phyloP scores from a whole-genome alignment of 2,329 filamentous ascomycete species.

The Colletotrichum melonis region DNA sequence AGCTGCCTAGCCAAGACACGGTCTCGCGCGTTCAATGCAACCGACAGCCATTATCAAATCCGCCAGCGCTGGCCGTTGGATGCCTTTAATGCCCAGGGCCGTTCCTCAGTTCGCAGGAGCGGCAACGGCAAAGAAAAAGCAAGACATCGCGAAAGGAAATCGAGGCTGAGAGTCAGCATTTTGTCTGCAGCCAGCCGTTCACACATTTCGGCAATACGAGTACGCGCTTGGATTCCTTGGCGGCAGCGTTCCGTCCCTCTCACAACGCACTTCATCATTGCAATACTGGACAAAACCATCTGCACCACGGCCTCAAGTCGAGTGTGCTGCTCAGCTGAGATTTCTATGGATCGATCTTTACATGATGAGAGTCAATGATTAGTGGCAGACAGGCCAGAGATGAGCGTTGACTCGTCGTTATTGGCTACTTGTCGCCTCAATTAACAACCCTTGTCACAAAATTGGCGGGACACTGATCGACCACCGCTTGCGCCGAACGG shows the following conservation, averaged over 20 bases:
- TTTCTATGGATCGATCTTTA: neutral
- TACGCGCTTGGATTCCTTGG: neutral
- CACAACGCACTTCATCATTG: neutral
- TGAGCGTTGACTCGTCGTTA: neutral
- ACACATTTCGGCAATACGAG: constrained; percentile 22
- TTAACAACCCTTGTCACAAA: neutral
- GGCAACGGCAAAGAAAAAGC: constrained; percentile 9
- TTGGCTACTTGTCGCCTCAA: constrained; percentile 2
- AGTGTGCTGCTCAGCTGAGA: neutral
- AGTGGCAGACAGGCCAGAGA: neutral
- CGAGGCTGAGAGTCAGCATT: constrained; percentile 7
- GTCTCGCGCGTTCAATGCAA: neutral
- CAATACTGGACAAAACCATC: neutral
- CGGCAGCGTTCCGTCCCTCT: neutral
- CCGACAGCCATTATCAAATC: constrained; percentile 9
- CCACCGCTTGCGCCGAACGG: neutral
- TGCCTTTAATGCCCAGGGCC: neutral
- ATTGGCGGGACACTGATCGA: neutral
- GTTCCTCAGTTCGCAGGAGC: constrained; percentile 1
- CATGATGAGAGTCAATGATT: neutral
- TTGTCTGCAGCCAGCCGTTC: neutral
- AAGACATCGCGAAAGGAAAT: neutral
- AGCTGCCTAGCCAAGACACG: constrained; percentile 6
- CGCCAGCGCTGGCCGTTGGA: neutral
- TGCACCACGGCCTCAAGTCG: neutral